These are phyloP conservation scores for Acanthamoeba castellanii DNA, from an alignment of 208 protist genomes.

Conservation along the genomic window DNA sequence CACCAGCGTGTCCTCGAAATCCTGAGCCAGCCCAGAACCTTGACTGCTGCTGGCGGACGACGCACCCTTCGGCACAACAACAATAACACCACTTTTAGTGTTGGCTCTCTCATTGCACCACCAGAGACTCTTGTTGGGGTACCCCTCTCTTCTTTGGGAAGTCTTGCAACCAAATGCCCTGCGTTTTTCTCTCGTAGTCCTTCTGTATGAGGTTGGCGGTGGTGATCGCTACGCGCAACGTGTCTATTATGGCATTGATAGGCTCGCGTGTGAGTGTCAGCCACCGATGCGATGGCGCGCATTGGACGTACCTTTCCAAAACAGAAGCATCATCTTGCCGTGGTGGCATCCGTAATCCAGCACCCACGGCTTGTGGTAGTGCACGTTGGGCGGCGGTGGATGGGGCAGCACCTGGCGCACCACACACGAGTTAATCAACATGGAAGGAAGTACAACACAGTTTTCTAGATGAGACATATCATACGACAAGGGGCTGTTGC, in stretches of 20 bases:
- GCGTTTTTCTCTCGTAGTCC: conserved; percentile 66
- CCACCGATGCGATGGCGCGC: not conserved
- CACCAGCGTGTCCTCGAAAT: conserved; percentile 48
- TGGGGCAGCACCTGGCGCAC: not conserved
- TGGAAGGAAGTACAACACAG: no score
- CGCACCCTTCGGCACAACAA: not conserved
- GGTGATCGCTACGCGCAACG: conserved; percentile 60
- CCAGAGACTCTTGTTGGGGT: not conserved
- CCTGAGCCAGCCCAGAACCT: not conserved
- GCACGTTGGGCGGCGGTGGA: conserved; percentile 36
- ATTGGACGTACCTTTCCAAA: not conserved
- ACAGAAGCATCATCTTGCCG: conserved; percentile 69
- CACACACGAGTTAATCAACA: no score
- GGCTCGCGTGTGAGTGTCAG: not conserved
- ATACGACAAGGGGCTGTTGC: no score
- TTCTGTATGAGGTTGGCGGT: conserved; percentile 61
- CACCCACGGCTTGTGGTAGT: conserved; percentile 38
- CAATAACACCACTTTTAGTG: not conserved
- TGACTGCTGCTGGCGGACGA: not conserved
- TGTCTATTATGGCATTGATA: not conserved
- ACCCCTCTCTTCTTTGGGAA: not conserved
- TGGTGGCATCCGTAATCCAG: conserved; percentile 35
- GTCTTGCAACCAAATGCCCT: conserved; percentile 59
- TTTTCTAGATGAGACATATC: no score
- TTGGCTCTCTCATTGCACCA: not conserved